A percentile compares a stretch with the other conserved stretches of the same genome.
phyloP scores from a whole-genome alignment of 2,329 filamentous ascomycete genomes.

The Colletotrichum sp. region DNA sequence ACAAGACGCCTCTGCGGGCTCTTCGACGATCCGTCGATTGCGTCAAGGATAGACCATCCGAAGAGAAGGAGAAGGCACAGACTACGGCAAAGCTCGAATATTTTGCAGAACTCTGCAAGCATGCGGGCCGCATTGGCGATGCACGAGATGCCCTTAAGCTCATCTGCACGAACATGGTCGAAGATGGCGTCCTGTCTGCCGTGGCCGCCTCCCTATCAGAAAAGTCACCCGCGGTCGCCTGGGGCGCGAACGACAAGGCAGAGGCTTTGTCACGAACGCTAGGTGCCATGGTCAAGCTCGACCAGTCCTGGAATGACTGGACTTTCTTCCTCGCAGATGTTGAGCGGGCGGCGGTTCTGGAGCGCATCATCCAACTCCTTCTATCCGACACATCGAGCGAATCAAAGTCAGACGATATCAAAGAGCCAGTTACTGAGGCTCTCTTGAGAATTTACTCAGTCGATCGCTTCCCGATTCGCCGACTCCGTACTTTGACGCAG shows the following conservation, averaged over 20 bases:
- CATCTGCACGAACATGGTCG: slow-evolving; percentile 66
- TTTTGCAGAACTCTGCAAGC: slow-evolving; percentile 65
- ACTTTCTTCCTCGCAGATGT: slow-evolving; percentile 53
- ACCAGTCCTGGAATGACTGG: slow-evolving; percentile 60
- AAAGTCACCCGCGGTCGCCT: slow-evolving; percentile 55
- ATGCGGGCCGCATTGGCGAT: slow-evolving; percentile 56
- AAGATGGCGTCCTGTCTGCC: slow-evolving; percentile 57
- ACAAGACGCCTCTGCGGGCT: slow-evolving; percentile 53
- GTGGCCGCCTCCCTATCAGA: slow-evolving; percentile 55
- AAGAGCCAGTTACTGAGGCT: slow-evolving; percentile 49
- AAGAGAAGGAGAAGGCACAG: slow-evolving; percentile 64
- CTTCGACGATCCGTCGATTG: slow-evolving; percentile 68
- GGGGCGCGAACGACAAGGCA: slow-evolving; percentile 54
- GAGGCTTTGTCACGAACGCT: slow-evolving; percentile 62
- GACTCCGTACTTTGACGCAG: slow-evolving; percentile 55
- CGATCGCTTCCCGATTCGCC: slow-evolving; percentile 55
- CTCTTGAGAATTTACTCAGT: slow-evolving; percentile 54
- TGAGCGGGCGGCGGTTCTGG: slow-evolving; percentile 62
- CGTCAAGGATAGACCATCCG: slow-evolving; percentile 55
- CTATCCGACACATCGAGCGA: slow-evolving; percentile 35
- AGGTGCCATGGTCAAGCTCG: slow-evolving; percentile 63
- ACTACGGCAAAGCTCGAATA: slow-evolving; percentile 69
- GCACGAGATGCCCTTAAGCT: slow-evolving; percentile 62
- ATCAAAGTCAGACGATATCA: slow-evolving; percentile 34
- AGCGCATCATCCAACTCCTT: slow-evolving; percentile 62